Percentiles rank a stretch among this genome's conserved stretches.
Conservation (phyloP, 2,329 filamentous ascomycete genomes). For the Venturiaceae sp. region DNA sequence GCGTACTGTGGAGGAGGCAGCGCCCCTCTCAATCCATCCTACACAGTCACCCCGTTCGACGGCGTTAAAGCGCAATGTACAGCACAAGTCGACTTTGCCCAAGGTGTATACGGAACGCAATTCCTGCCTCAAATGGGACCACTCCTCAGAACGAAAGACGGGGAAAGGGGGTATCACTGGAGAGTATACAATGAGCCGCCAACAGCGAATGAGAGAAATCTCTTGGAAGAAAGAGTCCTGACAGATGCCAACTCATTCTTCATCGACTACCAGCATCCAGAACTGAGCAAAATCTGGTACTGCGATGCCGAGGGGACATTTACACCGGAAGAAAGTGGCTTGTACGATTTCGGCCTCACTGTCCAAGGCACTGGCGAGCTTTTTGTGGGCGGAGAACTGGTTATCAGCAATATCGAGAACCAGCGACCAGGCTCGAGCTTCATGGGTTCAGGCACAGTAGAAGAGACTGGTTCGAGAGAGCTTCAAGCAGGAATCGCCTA, state of each 20-base stretch:
- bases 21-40: constrained; percentile 56
- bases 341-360: constrained; percentile 12
- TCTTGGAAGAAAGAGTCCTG: constrained; percentile 7
- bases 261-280: constrained; percentile 10
- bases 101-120: constrained; percentile 51
- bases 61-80: constrained; percentile 26
- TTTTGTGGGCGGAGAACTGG: constrained; percentile 23
- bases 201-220: constrained; percentile 1
- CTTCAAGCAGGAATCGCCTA: constrained; percentile 47
- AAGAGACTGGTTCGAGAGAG: constrained; percentile 46
- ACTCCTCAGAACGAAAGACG: constrained; percentile 46
- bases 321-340: constrained; percentile 10
- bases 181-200: constrained; percentile 9
- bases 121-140: constrained; percentile 63
- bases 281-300: constrained; percentile 9
- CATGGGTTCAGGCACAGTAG: constrained; percentile 52
- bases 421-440: constrained; percentile 52
- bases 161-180: constrained; percentile 46
- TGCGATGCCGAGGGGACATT: constrained; percentile 11
- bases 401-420: constrained; percentile 33
- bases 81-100: constrained; percentile 68
- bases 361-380: constrained; percentile 19
- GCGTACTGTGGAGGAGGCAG: constrained; percentile 52
- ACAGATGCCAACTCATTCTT: constrained; percentile 9
- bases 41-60: constrained; percentile 19